These are phyloP conservation scores for Paramecium octaurelia DNA, from an alignment of 73 alveolate species.

Conservation along the genomic window DNA sequence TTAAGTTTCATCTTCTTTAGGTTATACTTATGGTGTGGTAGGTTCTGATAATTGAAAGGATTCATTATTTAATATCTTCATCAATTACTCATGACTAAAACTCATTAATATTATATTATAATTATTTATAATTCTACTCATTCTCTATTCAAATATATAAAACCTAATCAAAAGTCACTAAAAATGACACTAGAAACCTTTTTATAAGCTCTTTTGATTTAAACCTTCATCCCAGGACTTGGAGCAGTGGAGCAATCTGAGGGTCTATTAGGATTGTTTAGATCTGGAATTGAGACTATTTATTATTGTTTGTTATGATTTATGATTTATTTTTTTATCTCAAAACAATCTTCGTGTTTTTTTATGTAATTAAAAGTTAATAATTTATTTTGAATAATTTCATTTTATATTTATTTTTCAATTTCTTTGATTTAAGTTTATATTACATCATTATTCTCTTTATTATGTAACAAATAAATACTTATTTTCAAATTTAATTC, in stretches of 20 bases:
- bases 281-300: background rate
- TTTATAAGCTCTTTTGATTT: background rate
- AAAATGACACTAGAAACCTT: background rate
- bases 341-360: slow-evolving; percentile 32
- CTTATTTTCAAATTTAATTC: background rate
- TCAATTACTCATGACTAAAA: background rate
- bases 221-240: background rate
- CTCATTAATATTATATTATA: background rate
- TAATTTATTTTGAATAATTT: background rate
- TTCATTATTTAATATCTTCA: background rate
- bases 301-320: background rate
- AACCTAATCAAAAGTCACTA: background rate
- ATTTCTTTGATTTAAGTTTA: background rate
- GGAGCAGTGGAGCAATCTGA: slow-evolving; percentile 23
- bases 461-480: background rate
- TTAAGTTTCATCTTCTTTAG: background rate
- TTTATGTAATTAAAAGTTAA: background rate
- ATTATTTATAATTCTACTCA: background rate
- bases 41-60: slow-evolving; percentile 1
- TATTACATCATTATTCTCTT: background rate
- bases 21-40: background rate
- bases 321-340: background rate
- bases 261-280: background rate
- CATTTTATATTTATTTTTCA: background rate
- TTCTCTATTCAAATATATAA: background rate